A percentile compares a stretch with the other conserved stretches of the same genome.
phyloP scores from a whole-genome alignment of 257 asterid species.

The Craterostigma plantagineum region DNA sequence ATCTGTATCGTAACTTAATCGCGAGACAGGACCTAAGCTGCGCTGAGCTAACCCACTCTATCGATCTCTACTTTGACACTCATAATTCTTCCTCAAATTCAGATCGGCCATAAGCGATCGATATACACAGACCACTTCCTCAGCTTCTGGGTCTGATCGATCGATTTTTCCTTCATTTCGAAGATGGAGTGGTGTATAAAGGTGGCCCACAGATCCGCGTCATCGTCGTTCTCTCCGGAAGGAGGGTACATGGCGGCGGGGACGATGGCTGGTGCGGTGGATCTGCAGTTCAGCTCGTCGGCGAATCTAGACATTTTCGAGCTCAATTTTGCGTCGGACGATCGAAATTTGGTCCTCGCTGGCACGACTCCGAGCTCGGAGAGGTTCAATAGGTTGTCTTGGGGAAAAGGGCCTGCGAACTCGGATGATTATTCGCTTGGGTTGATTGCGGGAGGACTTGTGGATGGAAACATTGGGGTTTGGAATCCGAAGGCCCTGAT shows the following conservation, averaged over 20 bases:
- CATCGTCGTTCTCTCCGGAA: slow-evolving; percentile 85
- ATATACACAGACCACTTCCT: no score
- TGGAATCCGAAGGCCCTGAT: slow-evolving; percentile 86
- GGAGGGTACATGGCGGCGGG: slow-evolving; percentile 85
- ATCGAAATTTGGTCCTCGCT: slow-evolving; percentile 41
- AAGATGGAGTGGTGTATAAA: slow-evolving; percentile 60
- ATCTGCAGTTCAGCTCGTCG: slow-evolving; percentile 85
- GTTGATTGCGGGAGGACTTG: slow-evolving; percentile 88
- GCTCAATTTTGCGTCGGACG: slow-evolving; percentile 78
- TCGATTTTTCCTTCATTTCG: slow-evolving; percentile 1
- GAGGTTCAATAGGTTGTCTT: slow-evolving; percentile 69
- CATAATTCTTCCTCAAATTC: no score
- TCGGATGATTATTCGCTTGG: slow-evolving; percentile 74
- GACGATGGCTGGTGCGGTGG: slow-evolving; percentile 99
- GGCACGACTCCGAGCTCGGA: slow-evolving; percentile 76
- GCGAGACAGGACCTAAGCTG: no score
- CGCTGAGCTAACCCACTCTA: no score
- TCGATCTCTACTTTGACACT: no score
- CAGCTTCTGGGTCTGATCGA: no score
- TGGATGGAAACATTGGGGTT: slow-evolving; percentile 81
- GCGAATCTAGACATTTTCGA: slow-evolving; percentile 85
- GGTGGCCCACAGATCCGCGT: slow-evolving; percentile 81
- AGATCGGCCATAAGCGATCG: no score
- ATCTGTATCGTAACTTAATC: no score
- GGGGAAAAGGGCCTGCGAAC: slow-evolving; percentile 45